Percentiles rank a stretch among this genome's conserved stretches.
These are phyloP conservation scores for Boechera stricta DNA, from an alignment of 345 rosid genomes.

Conservation along the genomic window DNA sequence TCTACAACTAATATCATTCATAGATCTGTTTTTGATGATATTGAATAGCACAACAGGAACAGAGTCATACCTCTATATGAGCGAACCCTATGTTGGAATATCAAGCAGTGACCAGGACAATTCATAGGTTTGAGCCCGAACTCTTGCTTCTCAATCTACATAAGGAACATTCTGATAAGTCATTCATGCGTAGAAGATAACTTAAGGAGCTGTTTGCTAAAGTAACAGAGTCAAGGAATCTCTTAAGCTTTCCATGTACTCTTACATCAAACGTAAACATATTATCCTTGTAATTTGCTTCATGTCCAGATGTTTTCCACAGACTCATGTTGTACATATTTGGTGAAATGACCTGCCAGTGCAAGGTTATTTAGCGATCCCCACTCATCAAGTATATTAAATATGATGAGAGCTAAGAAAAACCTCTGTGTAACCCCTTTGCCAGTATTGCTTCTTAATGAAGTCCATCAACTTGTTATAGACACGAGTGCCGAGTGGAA, in stretches of 20 bases:
- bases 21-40: slow-evolving; percentile 18
- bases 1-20: neutral
- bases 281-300: slow-evolving; percentile 93
- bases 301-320: slow-evolving; percentile 98
- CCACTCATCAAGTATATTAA: slow-evolving; percentile 21
- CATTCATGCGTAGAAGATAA: slow-evolving; percentile 9
- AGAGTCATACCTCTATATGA: slow-evolving; percentile 73
- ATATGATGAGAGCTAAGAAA: slow-evolving; percentile 7
- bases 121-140: slow-evolving; percentile 98
- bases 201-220: slow-evolving; percentile 17
- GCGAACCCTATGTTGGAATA: slow-evolving; percentile 88
- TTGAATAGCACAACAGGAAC: slow-evolving; percentile 12
- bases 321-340: slow-evolving; percentile 95
- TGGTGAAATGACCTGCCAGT: slow-evolving; percentile 85
- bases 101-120: slow-evolving; percentile 97
- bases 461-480: slow-evolving; percentile 88
- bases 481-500: slow-evolving; percentile 84
- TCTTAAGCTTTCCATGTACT: slow-evolving; percentile 17
- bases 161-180: slow-evolving; percentile 26
- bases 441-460: slow-evolving; percentile 72
- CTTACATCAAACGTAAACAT: slow-evolving; percentile 95
- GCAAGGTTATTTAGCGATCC: slow-evolving; percentile 26
- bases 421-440: slow-evolving; percentile 95
- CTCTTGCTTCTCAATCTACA: slow-evolving; percentile 91
- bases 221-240: slow-evolving; percentile 19